phyloP scores from a whole-genome alignment of 768 basidiomycete species.

The Dendrothele bispora region DNA sequence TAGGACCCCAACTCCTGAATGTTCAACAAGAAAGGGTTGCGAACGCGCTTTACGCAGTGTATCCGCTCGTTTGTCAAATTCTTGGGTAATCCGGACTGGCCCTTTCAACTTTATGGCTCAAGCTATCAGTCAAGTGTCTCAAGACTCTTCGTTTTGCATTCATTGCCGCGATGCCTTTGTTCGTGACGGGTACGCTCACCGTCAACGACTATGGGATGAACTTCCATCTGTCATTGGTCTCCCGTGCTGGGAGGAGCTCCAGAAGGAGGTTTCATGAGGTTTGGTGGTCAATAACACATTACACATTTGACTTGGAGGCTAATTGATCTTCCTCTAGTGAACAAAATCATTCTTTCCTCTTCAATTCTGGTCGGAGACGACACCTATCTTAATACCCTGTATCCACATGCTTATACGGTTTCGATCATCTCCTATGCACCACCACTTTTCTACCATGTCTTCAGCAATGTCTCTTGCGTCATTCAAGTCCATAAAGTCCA shows the following conservation, averaged over 20 bases:
- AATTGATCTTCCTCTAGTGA: not conserved
- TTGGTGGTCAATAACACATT: not conserved
- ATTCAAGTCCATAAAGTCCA: slow-evolving; percentile 66
- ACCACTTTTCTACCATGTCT: slow-evolving; percentile 85
- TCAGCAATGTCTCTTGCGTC: slow-evolving; percentile 25
- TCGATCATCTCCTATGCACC: slow-evolving; percentile 73
- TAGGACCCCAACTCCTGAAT: slow-evolving; percentile 26
- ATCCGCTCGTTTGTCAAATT: slow-evolving; percentile 40
- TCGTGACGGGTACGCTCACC: slow-evolving; percentile 34
- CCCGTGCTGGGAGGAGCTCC: slow-evolving; percentile 46
- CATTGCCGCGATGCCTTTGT: slow-evolving; percentile 43
- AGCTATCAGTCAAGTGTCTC: slow-evolving; percentile 35
- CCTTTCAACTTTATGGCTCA: slow-evolving; percentile 56
- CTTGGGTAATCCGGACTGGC: slow-evolving; percentile 51
- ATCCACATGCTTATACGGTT: slow-evolving; percentile 77
- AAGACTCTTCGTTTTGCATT: slow-evolving; percentile 42
- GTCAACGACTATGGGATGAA: slow-evolving; percentile 46
- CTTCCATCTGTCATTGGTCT: slow-evolving; percentile 46
- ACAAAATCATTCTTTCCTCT: not conserved
- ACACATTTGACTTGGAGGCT: too few relatives aligned
- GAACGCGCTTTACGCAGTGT: slow-evolving; percentile 42
- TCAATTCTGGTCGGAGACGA: not conserved
- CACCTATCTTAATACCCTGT: slow-evolving; percentile 52
- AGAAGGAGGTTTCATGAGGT: slow-evolving; percentile 25
- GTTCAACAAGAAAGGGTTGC: slow-evolving; percentile 33